Evolutionary conservation across 129 eudicot species (phyloP).

Genomic region (Pulicaria dysenterica): DNA sequence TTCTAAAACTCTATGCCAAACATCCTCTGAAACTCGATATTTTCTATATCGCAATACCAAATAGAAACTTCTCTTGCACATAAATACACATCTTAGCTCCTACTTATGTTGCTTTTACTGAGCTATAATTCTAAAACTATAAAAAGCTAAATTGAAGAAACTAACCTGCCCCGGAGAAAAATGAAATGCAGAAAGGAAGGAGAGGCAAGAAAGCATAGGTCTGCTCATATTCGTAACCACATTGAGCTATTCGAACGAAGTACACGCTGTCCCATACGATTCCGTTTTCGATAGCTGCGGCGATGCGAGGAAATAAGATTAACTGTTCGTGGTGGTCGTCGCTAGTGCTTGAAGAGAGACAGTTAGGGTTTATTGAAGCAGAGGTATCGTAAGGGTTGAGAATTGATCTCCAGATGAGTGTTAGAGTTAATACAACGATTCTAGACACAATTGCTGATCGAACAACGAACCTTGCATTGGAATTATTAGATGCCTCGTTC

Average conservation of each 20-base stretch:
- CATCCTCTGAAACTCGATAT: too few relatives aligned
- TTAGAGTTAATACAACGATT: slow-evolving; percentile 49
- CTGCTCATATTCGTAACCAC: slow-evolving; percentile 96
- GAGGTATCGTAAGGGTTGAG: slow-evolving; percentile 82
- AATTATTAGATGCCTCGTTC: slow-evolving; percentile 5
- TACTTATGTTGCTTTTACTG: background rate
- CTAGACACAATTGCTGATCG: slow-evolving; percentile 63
- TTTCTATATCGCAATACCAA: too few relatives aligned
- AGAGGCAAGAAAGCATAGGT: slow-evolving; percentile 83
- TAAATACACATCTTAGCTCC: background rate
- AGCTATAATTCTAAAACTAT: background rate
- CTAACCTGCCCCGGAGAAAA: slow-evolving; percentile 58
- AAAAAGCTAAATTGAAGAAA: background rate
- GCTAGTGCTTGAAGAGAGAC: slow-evolving; percentile 45
- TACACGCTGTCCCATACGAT: slow-evolving; percentile 94
- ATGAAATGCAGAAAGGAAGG: slow-evolving; percentile 57
- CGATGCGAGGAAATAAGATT: slow-evolving; percentile 51
- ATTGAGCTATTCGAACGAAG: slow-evolving; percentile 67
- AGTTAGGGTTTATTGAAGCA: slow-evolving; percentile 70
- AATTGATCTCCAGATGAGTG: slow-evolving; percentile 62
- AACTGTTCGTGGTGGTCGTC: slow-evolving; percentile 5
- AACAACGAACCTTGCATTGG: slow-evolving; percentile 40
- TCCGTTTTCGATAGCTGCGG: slow-evolving; percentile 55
- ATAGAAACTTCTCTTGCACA: too few relatives aligned
- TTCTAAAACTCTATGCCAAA: too few relatives aligned